Evolutionary conservation across 441 rosid genomes (phyloP).

Genomic region (Populus hybrid): DNA sequence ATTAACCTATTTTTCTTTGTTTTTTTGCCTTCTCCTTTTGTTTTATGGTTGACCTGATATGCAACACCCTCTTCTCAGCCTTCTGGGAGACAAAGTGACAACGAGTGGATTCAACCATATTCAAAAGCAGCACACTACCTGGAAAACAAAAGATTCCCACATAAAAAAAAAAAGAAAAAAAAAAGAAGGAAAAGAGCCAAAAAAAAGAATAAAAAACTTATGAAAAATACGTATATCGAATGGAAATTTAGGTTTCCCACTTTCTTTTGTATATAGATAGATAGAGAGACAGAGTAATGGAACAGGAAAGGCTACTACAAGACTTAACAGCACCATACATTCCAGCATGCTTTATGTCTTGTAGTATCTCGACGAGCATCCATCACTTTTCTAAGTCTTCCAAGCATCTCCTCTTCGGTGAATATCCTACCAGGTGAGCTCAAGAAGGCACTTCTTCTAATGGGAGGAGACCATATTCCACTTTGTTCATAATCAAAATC

Average conservation of each 20-base stretch:
- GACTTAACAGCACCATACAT: slow-evolving; percentile 18
- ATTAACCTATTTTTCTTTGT: too few species aligned
- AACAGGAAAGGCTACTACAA: neutral
- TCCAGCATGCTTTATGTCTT: slow-evolving; percentile 23
- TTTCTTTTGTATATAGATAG: neutral
- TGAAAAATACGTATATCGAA: neutral
- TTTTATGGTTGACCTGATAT: too few species aligned
- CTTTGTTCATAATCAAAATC: slow-evolving; percentile 65
- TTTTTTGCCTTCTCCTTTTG: too few species aligned
- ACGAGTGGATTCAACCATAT: too few species aligned
- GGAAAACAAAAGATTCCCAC: neutral
- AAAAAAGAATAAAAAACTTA: too few species aligned
- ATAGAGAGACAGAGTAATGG: neutral
- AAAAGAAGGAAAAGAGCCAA: too few species aligned
- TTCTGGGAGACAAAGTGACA: too few species aligned
- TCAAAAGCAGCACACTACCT: too few species aligned
- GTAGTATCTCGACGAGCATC: slow-evolving; percentile 22
- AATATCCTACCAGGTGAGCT: slow-evolving; percentile 54
- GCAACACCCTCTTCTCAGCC: too few species aligned
- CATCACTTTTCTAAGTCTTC: slow-evolving; percentile 33
- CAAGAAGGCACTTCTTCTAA: slow-evolving; percentile 56
- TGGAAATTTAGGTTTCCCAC: neutral
- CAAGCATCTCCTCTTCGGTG: slow-evolving; percentile 50
- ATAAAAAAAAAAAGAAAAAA: too few species aligned
- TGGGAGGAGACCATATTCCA: slow-evolving; percentile 82